Base-by-base conservation (phyloP, 2,329 filamentous ascomycete genomes). In the Colletotrichum sp. region DNA sequence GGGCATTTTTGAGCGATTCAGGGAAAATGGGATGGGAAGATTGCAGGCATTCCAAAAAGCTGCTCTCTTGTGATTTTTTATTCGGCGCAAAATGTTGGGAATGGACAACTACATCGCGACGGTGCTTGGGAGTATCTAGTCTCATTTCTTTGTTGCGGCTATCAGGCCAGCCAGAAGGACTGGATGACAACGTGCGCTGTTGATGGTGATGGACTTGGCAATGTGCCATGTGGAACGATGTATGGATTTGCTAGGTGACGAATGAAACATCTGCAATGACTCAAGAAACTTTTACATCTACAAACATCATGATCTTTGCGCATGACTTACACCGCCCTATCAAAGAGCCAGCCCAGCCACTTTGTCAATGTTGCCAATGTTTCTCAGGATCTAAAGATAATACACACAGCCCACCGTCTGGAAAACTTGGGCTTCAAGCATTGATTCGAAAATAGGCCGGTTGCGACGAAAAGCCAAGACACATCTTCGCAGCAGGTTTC, bases 221-320 rank as follows among this genome's bases (percentile, higher is more conserved):
- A 43, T 13, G 61, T 36, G 61, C 34, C 61, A 64, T 43, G 7
- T 57, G 36, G 71, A 73, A 67, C 69, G 21, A 72, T 60, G 63
- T 64, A 71, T 18, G 30, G 28, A 55, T 52, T 70, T 67, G 63
- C 24, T 59, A 68, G 63, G 68, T 68, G 57, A n/a, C 28, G 28
- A 73, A 75, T 65, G 73, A 64, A 52, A 73, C 57, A 68, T 72
- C 9, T 72, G 32, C 68, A 67, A 72, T 72, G 68, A 72, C 68
- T 57, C 68, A 24, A 43, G 10, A 16, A 63, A 21, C 6, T 21
- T 39, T 39, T n/a, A 6, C 15, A 4, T 18, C 7, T 18, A 32
- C 26, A 36, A 67, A 24, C n/a, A 64, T 28, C 43, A 18, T 66
- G 63, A 66, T 52, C 13, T 66, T n/a, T 18, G 28, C 28, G 18